A percentile compares a stretch with the other conserved stretches of the same genome.
Conservation (phyloP, 768 basidiomycete species). For the Kwoniella bestiolae region DNA sequence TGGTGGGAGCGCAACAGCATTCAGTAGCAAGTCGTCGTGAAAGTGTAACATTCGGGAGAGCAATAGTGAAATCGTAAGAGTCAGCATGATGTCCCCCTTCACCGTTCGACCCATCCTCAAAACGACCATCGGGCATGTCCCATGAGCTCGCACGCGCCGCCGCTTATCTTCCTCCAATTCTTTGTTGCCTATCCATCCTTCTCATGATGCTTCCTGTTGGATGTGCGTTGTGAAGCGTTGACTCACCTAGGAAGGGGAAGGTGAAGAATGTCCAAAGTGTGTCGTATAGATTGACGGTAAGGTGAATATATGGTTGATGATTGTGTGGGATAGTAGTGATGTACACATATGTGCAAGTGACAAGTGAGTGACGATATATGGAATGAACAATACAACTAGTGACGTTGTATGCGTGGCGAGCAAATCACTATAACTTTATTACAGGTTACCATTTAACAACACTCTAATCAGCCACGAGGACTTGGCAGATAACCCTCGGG, state of each 20-base stretch:
- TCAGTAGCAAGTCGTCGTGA: no score
- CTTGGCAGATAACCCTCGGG: not conserved
- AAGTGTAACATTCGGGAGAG: no score
- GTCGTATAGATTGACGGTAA: not conserved
- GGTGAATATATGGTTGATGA: not conserved
- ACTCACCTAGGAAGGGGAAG: not conserved
- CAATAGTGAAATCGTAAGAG: no score
- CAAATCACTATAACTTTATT: not conserved
- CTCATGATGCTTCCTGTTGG: not conserved
- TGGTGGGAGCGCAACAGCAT: not conserved
- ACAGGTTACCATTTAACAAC: not conserved
- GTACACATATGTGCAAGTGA: not conserved
- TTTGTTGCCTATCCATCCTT: not conserved
- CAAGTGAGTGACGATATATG: conserved; percentile 3
- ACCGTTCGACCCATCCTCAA: not conserved
- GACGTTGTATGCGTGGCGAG: conserved; percentile 14
- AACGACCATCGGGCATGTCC: conserved; percentile 5
- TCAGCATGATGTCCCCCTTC: not conserved
- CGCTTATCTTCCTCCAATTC: not conserved
- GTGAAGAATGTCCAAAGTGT: not conserved
- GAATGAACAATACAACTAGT: not conserved
- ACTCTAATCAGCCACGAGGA: not conserved
- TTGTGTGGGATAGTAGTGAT: no score
- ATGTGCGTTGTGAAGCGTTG: not conserved
- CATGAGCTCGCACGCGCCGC: conserved; percentile 7